Conservation (phyloP, 495 filamentous ascomycete genomes). For the Achaetomiella virescens region DNA sequence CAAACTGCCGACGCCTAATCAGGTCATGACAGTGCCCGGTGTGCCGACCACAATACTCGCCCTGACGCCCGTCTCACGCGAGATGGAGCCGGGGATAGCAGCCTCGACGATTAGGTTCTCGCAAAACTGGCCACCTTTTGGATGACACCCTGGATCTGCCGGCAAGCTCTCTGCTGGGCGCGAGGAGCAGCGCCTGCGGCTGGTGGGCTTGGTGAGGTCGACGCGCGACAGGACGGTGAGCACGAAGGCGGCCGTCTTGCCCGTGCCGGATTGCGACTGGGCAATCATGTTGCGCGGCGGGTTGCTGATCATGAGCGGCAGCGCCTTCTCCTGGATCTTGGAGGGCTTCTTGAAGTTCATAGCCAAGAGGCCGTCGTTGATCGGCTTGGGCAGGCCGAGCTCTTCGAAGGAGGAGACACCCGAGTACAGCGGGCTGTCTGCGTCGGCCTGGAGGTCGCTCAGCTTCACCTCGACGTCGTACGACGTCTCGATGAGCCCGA, state of each 20-base stretch:
- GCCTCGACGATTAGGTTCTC: constrained; percentile 62
- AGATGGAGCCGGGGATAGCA: constrained; percentile 70
- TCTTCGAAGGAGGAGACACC: constrained; percentile 71
- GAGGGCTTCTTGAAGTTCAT: constrained; percentile 94
- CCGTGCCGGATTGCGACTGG: constrained; percentile 96
- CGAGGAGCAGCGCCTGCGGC: constrained; percentile 85
- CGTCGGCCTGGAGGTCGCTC: constrained; percentile 78
- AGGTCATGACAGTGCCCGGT: constrained; percentile 85
- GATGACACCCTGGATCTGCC: constrained; percentile 85
- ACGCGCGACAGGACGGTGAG: constrained; percentile 83
- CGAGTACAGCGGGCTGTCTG: constrained; percentile 81
- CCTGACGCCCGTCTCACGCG: constrained; percentile 53
- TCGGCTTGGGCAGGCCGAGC: constrained; percentile 58
- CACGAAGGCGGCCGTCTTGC: constrained; percentile 95
- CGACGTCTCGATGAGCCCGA: constrained; percentile 60
- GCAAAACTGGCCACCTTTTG: constrained; percentile 75
- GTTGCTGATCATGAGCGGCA: constrained; percentile 77
- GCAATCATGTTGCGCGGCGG: constrained; percentile 90
- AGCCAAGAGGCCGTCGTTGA: constrained; percentile 55
- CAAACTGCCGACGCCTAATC: constrained; percentile 63
- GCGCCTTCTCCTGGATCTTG: constrained; percentile 90
- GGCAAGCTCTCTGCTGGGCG: constrained; percentile 89
- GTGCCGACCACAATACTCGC: constrained; percentile 84
- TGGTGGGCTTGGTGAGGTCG: constrained; percentile 58
- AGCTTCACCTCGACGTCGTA: constrained; percentile 86